Evolutionary conservation across 176 grass and related monocot genomes (phyloP).

Genomic region (Bonia amplexicaulis): DNA sequence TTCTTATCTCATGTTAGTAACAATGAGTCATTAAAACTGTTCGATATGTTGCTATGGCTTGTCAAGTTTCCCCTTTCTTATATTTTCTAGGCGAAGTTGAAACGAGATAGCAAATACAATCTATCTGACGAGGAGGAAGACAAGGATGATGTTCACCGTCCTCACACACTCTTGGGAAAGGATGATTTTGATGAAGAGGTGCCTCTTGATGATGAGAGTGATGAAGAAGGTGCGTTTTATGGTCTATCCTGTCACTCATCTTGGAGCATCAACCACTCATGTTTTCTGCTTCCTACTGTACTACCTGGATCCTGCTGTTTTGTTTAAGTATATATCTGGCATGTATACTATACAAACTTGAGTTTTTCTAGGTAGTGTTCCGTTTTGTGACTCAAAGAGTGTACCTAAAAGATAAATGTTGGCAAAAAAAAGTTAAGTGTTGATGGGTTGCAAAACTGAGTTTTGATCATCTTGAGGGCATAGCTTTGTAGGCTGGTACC

Average conservation of each 20-base stretch:
- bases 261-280: neutral
- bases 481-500: neutral
- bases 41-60: neutral
- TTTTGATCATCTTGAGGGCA: neutral
- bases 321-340: neutral
- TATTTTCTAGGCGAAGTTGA: slow-evolving; percentile 64
- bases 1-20: neutral
- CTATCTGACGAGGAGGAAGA: slow-evolving; percentile 77
- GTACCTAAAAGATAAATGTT: neutral
- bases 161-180: slow-evolving; percentile 29
- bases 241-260: neutral
- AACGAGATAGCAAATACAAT: slow-evolving; percentile 83
- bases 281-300: neutral
- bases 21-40: neutral
- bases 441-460: neutral
- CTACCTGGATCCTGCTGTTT: neutral
- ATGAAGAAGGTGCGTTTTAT: slow-evolving; percentile 41
- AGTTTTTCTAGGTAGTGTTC: neutral
- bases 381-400: neutral
- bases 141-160: slow-evolving; percentile 16
- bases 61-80: neutral
- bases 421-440: neutral
- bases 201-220: slow-evolving; percentile 57
- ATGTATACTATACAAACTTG: neutral
- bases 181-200: slow-evolving; percentile 95